Evolutionary conservation across 1,139 yeast species (phyloP).

Genomic region (Saccharomyces hybrid): DNA sequence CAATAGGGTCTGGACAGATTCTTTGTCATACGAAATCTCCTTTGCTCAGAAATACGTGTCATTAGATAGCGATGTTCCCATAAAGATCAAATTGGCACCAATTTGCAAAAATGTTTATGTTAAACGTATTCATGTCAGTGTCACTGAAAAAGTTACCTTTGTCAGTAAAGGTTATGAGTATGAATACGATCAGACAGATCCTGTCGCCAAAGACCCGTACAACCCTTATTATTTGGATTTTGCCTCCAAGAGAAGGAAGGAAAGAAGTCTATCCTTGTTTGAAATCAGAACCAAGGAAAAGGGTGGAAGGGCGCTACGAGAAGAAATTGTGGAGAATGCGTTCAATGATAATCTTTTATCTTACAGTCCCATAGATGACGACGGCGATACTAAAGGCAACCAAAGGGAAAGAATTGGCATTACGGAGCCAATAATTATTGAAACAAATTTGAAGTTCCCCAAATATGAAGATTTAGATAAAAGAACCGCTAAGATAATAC

Average conservation of each 20-base stretch:
- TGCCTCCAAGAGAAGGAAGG: constrained; percentile 34
- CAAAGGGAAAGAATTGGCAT: constrained; percentile 21
- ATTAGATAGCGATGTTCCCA: constrained; percentile 54
- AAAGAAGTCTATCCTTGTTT: constrained; percentile 50
- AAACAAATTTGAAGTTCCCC: constrained; percentile 28
- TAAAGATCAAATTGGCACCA: constrained; percentile 68
- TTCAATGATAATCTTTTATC: constrained; percentile 55
- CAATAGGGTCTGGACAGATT: constrained; percentile 75
- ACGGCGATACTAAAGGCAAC: constrained; percentile 2
- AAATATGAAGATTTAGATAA: constrained; percentile 26
- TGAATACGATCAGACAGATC: constrained; percentile 54
- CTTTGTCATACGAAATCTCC: constrained; percentile 70
- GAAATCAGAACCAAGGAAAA: constrained; percentile 56
- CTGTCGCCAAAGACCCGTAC: constrained; percentile 33
- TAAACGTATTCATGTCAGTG: constrained; percentile 65
- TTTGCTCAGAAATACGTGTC: constrained; percentile 72
- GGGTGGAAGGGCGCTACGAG: constrained; percentile 43
- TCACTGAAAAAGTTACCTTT: constrained; percentile 68
- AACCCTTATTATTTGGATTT: constrained; percentile 36
- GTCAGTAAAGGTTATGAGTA: constrained; percentile 48
- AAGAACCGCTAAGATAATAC: constrained; percentile 22
- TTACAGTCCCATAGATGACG: constrained; percentile 42
- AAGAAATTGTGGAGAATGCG: constrained; percentile 56
- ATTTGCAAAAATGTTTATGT: constrained; percentile 59
- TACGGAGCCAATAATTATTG: constrained; percentile 32